Percentiles rank a stretch among this genome's conserved stretches.
Conservation (phyloP, 208 protist genomes). For the Acanthamoeba sp. region DNA sequence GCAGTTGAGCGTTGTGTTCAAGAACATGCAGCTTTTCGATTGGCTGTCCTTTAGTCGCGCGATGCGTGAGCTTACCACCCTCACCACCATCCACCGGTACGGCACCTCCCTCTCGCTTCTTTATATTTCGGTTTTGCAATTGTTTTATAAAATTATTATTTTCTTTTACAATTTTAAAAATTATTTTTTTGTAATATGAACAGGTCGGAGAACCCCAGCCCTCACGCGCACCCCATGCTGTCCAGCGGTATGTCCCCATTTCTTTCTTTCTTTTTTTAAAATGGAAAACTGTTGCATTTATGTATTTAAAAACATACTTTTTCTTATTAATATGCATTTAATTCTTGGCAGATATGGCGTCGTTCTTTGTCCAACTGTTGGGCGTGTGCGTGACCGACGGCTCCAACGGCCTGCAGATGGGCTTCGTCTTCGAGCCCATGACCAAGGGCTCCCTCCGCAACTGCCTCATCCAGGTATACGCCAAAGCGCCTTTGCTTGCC, state of each 20-base stretch:
- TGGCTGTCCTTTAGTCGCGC: slow-evolving; percentile 24
- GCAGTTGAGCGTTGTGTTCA: slow-evolving; percentile 21
- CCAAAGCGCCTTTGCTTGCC: neutral
- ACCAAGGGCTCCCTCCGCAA: slow-evolving; percentile 53
- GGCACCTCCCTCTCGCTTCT: too few relatives aligned
- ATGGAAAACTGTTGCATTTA: neutral
- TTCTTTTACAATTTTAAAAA: too few relatives aligned
- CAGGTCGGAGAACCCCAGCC: too few relatives aligned
- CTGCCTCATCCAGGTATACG: slow-evolving; percentile 10
- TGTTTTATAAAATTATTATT: too few relatives aligned
- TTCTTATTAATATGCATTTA: too few relatives aligned
- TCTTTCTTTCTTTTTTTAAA: neutral
- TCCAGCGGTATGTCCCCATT: too few relatives aligned
- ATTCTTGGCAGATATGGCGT: neutral
- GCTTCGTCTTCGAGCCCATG: slow-evolving; percentile 24
- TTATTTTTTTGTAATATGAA: too few relatives aligned
- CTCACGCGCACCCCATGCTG: too few relatives aligned
- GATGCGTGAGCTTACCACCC: slow-evolving; percentile 10
- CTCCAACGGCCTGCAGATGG: slow-evolving; percentile 35
- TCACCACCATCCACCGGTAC: slow-evolving; percentile 43
- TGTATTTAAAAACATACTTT: neutral
- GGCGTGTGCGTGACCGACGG: slow-evolving; percentile 12
- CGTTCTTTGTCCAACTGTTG: neutral
- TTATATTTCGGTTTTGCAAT: too few relatives aligned
- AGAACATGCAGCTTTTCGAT: slow-evolving; percentile 26